Percentiles rank a stretch among this genome's conserved stretches.
Evolutionary conservation across 495 filamentous ascomycete genomes (phyloP).

Genomic region (Articulospora tetracladia): DNA sequence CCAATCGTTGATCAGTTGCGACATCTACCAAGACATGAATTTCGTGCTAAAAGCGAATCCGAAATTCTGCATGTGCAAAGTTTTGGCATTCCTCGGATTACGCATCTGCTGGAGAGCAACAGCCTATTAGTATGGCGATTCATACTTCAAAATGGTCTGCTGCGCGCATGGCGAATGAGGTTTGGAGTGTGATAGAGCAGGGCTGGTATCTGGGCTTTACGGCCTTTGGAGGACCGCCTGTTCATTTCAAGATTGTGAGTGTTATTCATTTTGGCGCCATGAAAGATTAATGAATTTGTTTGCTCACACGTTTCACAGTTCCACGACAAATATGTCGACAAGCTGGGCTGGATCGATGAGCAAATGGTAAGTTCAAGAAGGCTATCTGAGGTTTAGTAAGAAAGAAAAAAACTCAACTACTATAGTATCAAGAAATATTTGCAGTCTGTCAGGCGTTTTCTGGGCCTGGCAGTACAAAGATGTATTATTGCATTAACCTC

Average conservation of each 20-base stretch:
- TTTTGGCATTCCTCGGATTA: neutral
- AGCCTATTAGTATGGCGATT: neutral
- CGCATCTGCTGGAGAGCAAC: neutral
- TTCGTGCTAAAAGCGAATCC: neutral
- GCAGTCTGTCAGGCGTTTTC: slow-evolving; percentile 72
- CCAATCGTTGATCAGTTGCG: neutral
- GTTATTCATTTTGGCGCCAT: too few species aligned
- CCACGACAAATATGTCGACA: slow-evolving; percentile 62
- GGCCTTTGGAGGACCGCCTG: slow-evolving; percentile 66
- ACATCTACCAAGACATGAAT: neutral
- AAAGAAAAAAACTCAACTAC: neutral
- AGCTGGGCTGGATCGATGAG: slow-evolving; percentile 70
- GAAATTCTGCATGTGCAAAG: neutral
- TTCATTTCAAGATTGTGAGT: slow-evolving; percentile 61
- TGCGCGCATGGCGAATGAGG: neutral
- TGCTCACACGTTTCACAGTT: slow-evolving; percentile 32
- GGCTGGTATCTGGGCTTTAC: slow-evolving; percentile 67
- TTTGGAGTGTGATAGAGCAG: slow-evolving; percentile 30
- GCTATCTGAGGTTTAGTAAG: neutral
- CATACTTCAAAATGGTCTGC: slow-evolving; percentile 8
- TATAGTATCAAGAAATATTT: slow-evolving; percentile 81
- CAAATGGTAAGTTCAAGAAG: slow-evolving; percentile 52
- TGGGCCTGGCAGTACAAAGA: slow-evolving; percentile 76
- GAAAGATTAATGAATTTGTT: neutral
- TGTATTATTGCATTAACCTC: slow-evolving; percentile 70